Percentiles rank a stretch among this genome's conserved stretches.
Conservation (phyloP, 495 filamentous ascomycete genomes). For the Tuber microsphaerosporum region DNA sequence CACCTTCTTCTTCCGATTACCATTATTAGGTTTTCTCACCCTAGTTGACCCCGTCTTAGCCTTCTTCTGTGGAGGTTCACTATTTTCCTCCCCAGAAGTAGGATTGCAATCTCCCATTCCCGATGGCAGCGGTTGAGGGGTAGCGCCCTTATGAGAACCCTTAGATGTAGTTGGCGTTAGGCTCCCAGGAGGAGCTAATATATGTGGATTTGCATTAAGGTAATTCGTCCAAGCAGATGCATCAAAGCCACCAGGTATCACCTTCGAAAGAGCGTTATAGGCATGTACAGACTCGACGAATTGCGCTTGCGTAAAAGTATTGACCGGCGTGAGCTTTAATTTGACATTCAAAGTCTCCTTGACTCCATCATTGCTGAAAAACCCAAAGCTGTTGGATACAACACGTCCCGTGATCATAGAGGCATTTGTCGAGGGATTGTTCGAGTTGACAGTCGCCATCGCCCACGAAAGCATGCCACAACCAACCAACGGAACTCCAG, state of each 20-base stretch:
- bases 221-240: constrained; percentile 62
- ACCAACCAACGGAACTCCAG: constrained; percentile 83
- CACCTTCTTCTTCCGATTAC: constrained; percentile 29
- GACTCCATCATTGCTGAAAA: constrained; percentile 68
- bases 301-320: constrained; percentile 64
- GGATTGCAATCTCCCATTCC: constrained; percentile 28
- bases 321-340: constrained; percentile 74
- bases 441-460: constrained; percentile 51
- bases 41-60: constrained; percentile 27
- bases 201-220: constrained; percentile 54
- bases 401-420: constrained; percentile 83
- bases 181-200: constrained; percentile 40
- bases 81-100: constrained; percentile 32
- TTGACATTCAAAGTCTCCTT: constrained; percentile 93
- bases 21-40: constrained; percentile 28
- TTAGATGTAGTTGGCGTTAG: background rate
- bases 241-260: constrained; percentile 60
- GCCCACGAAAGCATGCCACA: constrained; percentile 93
- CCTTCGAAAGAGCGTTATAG: constrained; percentile 46
- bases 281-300: constrained; percentile 57
- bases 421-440: constrained; percentile 47
- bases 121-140: constrained; percentile 14
- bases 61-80: constrained; percentile 40
- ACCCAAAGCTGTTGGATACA: constrained; percentile 69
- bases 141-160: constrained; percentile 27